Base-by-base conservation (phyloP, 2,329 filamentous ascomycete species). In the Cercospora sp. region DNA sequence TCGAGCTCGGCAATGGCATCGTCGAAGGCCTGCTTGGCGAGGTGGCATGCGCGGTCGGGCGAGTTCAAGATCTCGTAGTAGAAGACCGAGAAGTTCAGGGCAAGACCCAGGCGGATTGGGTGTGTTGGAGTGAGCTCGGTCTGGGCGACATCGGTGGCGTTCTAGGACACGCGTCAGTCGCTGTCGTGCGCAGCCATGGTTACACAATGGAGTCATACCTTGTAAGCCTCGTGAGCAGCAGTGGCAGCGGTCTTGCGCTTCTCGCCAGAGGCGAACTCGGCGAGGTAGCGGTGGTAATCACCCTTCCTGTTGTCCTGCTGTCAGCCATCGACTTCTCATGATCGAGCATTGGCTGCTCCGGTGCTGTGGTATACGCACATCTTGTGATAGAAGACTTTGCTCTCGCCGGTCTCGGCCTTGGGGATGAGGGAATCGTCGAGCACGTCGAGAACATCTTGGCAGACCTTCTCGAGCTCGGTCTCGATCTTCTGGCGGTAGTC, bases 311-410 rank as follows among this genome's bases (percentile, higher is more conserved):
- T 74, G 71, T 48, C 42, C 63, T n/a, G 16, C 30, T 31, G 23
- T 64, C 31, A 64, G 63, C 60, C 18, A n/a, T 53, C 13, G 48
- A n/a, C 12, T 28, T 28, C 48, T 8, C 48, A 28, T 8, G 23
- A 53, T 53, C 48, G 48, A 40, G 20, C 26, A 16, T 28, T n/a
- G 5, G 13, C 10, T 30, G 23, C 48, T 53, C 48, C 23, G 2
- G n/a, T 28, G 23, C 23, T 53, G 48, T 40, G 7, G 33, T 58
- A 33, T 33, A 87, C 92, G 77, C 86, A 97, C 94, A 98, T 98
- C 90, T 98, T 98, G 91, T 97, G 94, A 87, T 98, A 98, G 85
- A 98, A 98, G 81, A 98, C 94, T 90, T 97, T 98, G 82, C 93
- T 97, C 88, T 98, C 94, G 85, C 94, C 94, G 75, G 92, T 91